Base-by-base conservation (phyloP, 345 rosid species). In the Brassica rapa region DNA sequence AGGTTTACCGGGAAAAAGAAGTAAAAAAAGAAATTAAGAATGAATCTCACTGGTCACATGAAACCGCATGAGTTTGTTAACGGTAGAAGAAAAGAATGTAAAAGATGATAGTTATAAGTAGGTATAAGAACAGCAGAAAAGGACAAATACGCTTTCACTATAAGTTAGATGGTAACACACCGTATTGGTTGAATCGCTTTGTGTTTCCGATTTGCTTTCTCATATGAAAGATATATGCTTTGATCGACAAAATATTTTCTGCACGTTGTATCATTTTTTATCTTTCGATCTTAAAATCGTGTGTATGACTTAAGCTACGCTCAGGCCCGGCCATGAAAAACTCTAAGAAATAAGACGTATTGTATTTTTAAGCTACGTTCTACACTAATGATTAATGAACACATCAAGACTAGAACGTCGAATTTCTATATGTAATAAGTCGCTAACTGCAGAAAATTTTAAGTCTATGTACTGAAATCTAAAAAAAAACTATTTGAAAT, bases 401-500 rank as follows among this genome's bases (percentile, higher is more conserved):
- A 68, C 37, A 25, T 66, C 9, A 43, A 43, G 11, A 41, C 23
- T 6, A 8, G 72, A 68, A 29, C 46, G 11, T 66, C 6, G 16
- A 21, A 41, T 12, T 23, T 41, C 0, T 24, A 11, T 24, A 67
- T 43, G 57, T 14, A 25, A 14, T 30, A 12, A 51, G 62, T 51
- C 5, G 37, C 29, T 21, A 19, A 30, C 10, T 69, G 51, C 51
- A 55, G 6, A 29, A 46, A 33, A 3, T 12, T 53, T 70, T 11
- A 6, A 33, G 41, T 57, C 65, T 56, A 8, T 10, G 14, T 21
- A 70, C 14, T 16, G 51, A 56, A 33, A 56, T 21, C 10, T 56
- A 55, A 70, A 70, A 33, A 29, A 3, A 21, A 19, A 21, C 4
- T 70, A 53, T 56, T 27, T 57, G 74, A 19, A 70, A 70, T 32